phyloP scores from a whole-genome alignment of 2,329 filamentous ascomycete species.

The Sclerotinia sclerotiorum region DNA sequence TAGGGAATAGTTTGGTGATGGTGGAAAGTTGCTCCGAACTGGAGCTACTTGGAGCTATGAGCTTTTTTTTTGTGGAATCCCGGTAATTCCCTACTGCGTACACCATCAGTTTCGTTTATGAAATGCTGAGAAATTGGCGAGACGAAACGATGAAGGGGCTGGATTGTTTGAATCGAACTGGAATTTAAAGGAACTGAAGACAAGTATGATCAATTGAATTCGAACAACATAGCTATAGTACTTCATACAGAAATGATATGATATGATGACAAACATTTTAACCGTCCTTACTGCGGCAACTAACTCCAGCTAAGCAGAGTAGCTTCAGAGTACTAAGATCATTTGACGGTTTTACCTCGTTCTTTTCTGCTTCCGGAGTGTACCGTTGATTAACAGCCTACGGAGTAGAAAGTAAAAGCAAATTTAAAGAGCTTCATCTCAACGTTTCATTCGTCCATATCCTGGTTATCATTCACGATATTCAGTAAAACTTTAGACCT shows the following conservation, averaged over 20 bases:
- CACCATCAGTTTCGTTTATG: neutral
- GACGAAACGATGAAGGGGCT: constrained; percentile 15
- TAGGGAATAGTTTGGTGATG: neutral
- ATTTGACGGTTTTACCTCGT: constrained; percentile 18
- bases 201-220: neutral
- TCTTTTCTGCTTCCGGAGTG: constrained; percentile 9
- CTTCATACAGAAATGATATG: neutral
- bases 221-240: neutral
- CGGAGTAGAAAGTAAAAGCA: constrained; percentile 4
- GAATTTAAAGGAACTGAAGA: neutral
- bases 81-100: neutral
- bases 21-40: neutral
- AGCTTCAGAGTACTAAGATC: constrained; percentile 2
- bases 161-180: neutral
- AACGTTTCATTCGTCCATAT: neutral
- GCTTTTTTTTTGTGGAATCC: neutral
- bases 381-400: constrained; percentile 5
- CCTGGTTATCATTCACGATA: constrained; percentile 8
- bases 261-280: neutral
- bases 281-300: constrained; percentile 13
- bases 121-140: constrained; percentile 3
- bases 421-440: constrained; percentile 7
- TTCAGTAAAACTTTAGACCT: constrained; percentile 16
- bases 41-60: constrained; percentile 7
- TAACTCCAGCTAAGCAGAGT: neutral